Conservation (phyloP, 202 grass and related monocot genomes). For the Saccharum hybrid region DNA sequence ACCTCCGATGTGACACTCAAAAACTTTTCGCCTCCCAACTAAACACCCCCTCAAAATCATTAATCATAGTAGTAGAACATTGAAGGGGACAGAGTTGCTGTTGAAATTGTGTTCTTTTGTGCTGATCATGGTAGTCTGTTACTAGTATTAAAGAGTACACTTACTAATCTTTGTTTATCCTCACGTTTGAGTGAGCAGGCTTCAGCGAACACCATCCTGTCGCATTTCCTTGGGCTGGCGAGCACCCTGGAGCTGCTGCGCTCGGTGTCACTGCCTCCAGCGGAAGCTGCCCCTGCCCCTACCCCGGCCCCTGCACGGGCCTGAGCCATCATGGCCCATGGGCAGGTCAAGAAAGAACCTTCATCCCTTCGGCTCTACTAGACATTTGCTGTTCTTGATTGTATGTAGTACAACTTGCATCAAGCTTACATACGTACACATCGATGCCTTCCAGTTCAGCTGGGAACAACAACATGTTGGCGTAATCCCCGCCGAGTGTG, state of each 20-base stretch:
- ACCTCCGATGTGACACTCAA: too few relatives aligned
- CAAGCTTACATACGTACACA: too few relatives aligned
- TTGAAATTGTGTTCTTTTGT: neutral
- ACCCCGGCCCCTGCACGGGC: constrained; percentile 32
- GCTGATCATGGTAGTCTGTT: neutral
- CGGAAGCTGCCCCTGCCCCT: constrained; percentile 42
- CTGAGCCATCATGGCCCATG: constrained; percentile 31
- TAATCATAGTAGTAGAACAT: neutral
- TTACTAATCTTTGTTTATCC: neutral
- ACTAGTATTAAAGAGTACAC: neutral
- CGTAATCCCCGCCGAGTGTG: neutral
- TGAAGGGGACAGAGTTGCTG: neutral
- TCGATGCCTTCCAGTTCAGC: neutral
- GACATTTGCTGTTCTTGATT: neutral
- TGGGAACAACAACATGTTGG: neutral
- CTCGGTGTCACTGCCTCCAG: constrained; percentile 66
- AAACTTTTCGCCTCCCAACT: too few relatives aligned
- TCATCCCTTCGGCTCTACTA: neutral
- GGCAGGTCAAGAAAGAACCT: neutral
- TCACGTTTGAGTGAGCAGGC: constrained; percentile 47
- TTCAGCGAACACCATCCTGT: constrained; percentile 87
- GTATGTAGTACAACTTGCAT: constrained; percentile 9
- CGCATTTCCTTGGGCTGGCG: constrained; percentile 83
- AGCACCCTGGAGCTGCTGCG: constrained; percentile 86
- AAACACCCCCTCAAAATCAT: neutral